Conservation (phyloP, 2,329 filamentous ascomycete genomes). For the Colletotrichum sp. region DNA sequence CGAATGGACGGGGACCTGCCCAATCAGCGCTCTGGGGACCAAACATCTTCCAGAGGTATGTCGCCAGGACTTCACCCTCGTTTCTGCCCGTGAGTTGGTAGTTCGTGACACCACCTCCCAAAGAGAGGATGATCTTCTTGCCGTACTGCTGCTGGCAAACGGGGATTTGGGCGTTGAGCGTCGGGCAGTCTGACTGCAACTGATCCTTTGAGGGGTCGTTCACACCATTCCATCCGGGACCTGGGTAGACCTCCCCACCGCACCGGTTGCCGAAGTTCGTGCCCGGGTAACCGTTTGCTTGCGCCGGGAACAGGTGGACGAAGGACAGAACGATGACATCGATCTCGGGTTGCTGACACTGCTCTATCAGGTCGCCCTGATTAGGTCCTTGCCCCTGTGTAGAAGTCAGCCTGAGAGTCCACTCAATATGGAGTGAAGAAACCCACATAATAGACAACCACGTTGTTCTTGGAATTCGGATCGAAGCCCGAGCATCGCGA, state of each 20-base stretch:
- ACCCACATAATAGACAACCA: constrained; percentile 47
- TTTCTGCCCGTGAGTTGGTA: constrained; percentile 41
- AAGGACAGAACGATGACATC: constrained; percentile 50
- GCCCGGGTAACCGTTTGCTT: constrained; percentile 45
- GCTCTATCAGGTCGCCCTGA: constrained; percentile 38
- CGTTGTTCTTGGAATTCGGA: constrained; percentile 38
- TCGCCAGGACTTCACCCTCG: constrained; percentile 40
- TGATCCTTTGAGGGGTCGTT: constrained; percentile 33
- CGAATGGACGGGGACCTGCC: constrained; percentile 27
- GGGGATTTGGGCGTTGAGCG: constrained; percentile 39
- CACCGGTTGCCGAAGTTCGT: constrained; percentile 48
- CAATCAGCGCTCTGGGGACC: constrained; percentile 38
- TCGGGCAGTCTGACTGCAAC: constrained; percentile 37
- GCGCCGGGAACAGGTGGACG: constrained; percentile 43
- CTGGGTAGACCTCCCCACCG: constrained; percentile 31
- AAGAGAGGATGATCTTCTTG: constrained; percentile 46
- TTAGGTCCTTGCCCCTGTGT: constrained; percentile 43
- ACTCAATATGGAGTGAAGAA: not conserved
- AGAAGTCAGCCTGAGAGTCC: not conserved
- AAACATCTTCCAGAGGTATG: constrained; percentile 43
- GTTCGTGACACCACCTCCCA: constrained; percentile 38
- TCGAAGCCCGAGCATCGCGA: constrained; percentile 26
- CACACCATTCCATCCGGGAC: constrained; percentile 35
- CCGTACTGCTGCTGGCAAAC: constrained; percentile 39
- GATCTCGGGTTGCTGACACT: constrained; percentile 41